A percentile compares a stretch with the other conserved stretches of the same genome.
Evolutionary conservation across 768 basidiomycete genomes (phyloP).

Genomic region (Udeniomyces megalosporus): DNA sequence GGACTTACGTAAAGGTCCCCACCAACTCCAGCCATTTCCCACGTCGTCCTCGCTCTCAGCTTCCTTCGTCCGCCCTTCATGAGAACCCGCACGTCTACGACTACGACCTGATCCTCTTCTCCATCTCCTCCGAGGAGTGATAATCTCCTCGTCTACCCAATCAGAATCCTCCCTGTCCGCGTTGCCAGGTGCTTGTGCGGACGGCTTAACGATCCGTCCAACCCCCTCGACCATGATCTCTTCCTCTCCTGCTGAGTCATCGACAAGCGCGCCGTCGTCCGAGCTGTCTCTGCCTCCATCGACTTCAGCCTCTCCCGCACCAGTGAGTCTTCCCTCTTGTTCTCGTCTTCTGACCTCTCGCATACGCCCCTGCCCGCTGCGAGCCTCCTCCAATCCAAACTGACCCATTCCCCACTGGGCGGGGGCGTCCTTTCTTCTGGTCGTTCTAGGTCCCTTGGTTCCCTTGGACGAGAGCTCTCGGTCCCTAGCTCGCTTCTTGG

Average conservation of each 20-base stretch:
- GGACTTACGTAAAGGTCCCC: conserved; percentile 28
- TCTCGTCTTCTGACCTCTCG: conserved; percentile 21
- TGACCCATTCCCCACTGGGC: conserved; percentile 58
- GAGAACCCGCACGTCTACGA: background rate
- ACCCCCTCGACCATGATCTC: conserved; percentile 1
- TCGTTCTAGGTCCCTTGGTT: conserved; percentile 22
- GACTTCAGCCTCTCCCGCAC: background rate
- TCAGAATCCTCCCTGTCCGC: background rate
- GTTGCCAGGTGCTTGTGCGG: background rate
- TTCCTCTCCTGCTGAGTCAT: conserved; percentile 5
- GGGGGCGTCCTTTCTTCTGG: conserved; percentile 24
- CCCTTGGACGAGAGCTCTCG: conserved; percentile 41
- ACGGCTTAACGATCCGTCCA: background rate
- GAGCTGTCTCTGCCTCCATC: conserved; percentile 16
- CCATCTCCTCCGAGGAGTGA: background rate
- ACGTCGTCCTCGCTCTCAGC: background rate
- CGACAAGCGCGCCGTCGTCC: conserved; percentile 18
- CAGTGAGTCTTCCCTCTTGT: conserved; percentile 10
- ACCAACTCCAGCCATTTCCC: conserved; percentile 27
- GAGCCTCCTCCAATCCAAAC: conserved; percentile 39
- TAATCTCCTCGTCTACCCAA: background rate
- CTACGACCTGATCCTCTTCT: background rate
- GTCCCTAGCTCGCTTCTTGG: background rate
- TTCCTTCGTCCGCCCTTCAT: background rate
- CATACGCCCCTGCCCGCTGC: conserved; percentile 28